Percentiles rank a stretch among this genome's conserved stretches.
Conservation (phyloP, 140 eudicot genomes). For the Senecio squalidus region DNA sequence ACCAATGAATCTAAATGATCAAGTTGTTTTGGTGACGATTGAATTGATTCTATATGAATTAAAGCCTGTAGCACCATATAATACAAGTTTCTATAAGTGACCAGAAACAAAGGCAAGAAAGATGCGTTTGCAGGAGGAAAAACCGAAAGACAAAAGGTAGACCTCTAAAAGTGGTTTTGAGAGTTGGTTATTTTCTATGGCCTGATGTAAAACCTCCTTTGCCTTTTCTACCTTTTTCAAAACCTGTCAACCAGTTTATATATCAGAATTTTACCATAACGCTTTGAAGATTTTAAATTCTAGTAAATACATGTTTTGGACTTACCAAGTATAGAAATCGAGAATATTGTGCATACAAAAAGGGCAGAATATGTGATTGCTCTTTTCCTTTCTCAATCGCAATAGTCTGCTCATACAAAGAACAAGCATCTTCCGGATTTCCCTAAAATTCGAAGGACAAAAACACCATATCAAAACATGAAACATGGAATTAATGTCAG, state of each 20-base stretch:
- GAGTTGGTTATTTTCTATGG: slow-evolving; percentile 52
- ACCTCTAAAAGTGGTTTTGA: slow-evolving; percentile 91
- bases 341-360: slow-evolving; percentile 78
- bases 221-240: slow-evolving; percentile 69
- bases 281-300: too few relatives aligned
- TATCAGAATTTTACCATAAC: too few relatives aligned
- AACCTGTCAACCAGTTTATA: too few relatives aligned
- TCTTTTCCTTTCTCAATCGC: slow-evolving; percentile 96
- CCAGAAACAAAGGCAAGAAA: too few relatives aligned
- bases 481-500: not conserved
- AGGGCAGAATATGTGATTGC: slow-evolving; percentile 76
- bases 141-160: not conserved
- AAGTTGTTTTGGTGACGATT: slow-evolving; percentile 56
- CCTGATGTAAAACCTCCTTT: slow-evolving; percentile 62
- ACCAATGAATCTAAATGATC: slow-evolving; percentile 68
- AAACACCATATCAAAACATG: slow-evolving; percentile 1
- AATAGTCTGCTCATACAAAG: slow-evolving; percentile 81
- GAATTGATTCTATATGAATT: slow-evolving; percentile 73
- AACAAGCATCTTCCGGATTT: slow-evolving; percentile 66
- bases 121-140: not conserved
- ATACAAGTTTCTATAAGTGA: not conserved
- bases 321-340: slow-evolving; percentile 38
- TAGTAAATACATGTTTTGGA: too few relatives aligned
- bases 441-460: slow-evolving; percentile 43
- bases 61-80: slow-evolving; percentile 47